Conservation (phyloP, 2,329 filamentous ascomycete genomes). For the Colletotrichum higginsianum region DNA sequence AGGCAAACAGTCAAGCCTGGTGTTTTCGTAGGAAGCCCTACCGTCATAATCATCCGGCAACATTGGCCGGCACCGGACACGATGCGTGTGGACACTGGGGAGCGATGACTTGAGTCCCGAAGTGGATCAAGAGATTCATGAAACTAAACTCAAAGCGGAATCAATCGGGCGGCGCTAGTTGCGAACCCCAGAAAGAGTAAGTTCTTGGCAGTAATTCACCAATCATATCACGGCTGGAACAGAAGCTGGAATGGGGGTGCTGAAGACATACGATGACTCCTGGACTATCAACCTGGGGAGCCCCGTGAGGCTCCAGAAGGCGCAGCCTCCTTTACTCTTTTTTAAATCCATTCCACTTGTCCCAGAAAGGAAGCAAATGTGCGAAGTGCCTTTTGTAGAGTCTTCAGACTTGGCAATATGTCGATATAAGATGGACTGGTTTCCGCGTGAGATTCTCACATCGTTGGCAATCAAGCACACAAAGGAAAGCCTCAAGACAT, state of each 20-base stretch:
- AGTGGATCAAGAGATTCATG: neutral
- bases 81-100: neutral
- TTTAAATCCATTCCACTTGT: neutral
- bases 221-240: constrained; percentile 4
- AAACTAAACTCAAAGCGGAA: constrained; percentile 38
- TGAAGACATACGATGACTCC: neutral
- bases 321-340: neutral
- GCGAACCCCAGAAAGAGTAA: neutral
- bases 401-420: neutral
- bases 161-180: constrained; percentile 40
- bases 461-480: neutral
- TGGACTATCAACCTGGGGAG: neutral
- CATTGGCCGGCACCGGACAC: neutral
- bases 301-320: neutral
- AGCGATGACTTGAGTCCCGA: neutral
- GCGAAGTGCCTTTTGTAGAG: neutral
- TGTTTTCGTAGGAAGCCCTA: neutral
- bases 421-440: constrained; percentile 10
- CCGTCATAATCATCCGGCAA: neutral
- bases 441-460: neutral
- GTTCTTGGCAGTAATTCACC: neutral
- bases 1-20: neutral
- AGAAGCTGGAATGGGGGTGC: neutral
- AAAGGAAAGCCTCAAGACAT: too few species aligned
- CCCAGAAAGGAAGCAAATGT: constrained; percentile 12